A percentile compares a stretch with the other conserved stretches of the same genome.
These are phyloP conservation scores for Inga leiocalycina DNA, from an alignment of 306 rosid genomes.

Conservation along the genomic window DNA sequence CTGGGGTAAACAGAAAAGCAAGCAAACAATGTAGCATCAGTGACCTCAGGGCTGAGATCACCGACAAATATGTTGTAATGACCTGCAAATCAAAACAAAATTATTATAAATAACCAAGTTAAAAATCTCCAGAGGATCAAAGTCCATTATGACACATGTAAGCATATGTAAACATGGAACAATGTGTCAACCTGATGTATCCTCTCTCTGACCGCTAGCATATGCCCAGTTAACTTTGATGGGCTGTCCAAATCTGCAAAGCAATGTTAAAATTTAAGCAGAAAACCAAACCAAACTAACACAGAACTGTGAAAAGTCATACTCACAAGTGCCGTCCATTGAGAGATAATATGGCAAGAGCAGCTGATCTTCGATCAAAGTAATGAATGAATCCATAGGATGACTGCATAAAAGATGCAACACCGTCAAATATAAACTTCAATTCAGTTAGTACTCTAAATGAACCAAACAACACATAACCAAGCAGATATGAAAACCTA, in stretches of 20 bases:
- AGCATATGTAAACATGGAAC: not conserved
- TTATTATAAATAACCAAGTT: slow-evolving; percentile 23
- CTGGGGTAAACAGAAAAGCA: slow-evolving; percentile 91
- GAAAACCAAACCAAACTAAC: slow-evolving; percentile 26
- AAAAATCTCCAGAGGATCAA: slow-evolving; percentile 3
- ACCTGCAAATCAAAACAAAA: slow-evolving; percentile 57
- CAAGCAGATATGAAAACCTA: slow-evolving; percentile 21
- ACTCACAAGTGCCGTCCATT: slow-evolving; percentile 98
- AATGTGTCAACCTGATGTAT: slow-evolving; percentile 78
- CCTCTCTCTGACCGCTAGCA: slow-evolving; percentile 99
- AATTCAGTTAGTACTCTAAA: slow-evolving; percentile 10
- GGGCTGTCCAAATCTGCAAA: slow-evolving; percentile 94
- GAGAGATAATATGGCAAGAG: slow-evolving; percentile 87
- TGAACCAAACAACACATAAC: slow-evolving; percentile 26
- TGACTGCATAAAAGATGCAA: slow-evolving; percentile 63
- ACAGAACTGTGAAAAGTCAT: not conserved
- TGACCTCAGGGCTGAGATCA: slow-evolving; percentile 98
- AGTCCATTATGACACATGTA: slow-evolving; percentile 1
- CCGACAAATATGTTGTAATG: slow-evolving; percentile 97
- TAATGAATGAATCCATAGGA: slow-evolving; percentile 97
- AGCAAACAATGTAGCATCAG: slow-evolving; percentile 94
- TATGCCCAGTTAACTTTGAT: slow-evolving; percentile 99
- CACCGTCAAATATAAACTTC: slow-evolving; percentile 20
- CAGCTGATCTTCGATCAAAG: slow-evolving; percentile 95
- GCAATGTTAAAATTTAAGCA: slow-evolving; percentile 29